Evolutionary conservation across 2,329 filamentous ascomycete species (phyloP), one percentile per base, ranked within the genome.

Genomic region (Celoporthe dispersa): DNA sequence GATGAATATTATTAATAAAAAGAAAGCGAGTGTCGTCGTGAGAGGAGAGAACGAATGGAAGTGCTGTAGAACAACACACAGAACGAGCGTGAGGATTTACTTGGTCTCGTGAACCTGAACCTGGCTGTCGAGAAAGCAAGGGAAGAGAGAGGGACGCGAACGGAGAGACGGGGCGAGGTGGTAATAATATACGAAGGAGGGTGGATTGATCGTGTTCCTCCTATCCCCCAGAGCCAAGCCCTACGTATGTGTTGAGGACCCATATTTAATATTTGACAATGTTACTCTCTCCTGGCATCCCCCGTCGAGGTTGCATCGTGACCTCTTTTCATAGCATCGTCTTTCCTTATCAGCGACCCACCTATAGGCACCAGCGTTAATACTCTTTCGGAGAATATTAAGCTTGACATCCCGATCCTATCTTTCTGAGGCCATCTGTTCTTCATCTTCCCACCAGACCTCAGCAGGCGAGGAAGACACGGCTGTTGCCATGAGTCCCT

Each of bases 201-300:
- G 44, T 2, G 44, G 44, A 9, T n/a, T n/a, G 19, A 48, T 48
- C 44, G 44, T 48, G 44, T 48, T 9, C 44, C 44, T 48, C 44
- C 19, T n/a, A 19, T 11, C 19, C 41, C 41, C 12, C 44, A n/a
- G 44, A 48, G 44, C 44, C 44, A 48, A 48, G 44, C 19, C 44
- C 44, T 48, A 7, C 19, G 22, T 9, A 19, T 48, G 44, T n/a
- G 53, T 19, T 8, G 19, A 8, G 53, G 53, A 57, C 28, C 53
- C 53, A 57, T 33, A n/a, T 31, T 57, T 57, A 57, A 57, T 8
- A 57, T 57, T 57, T 57, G 53, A 57, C 53, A 57, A 57, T 57
- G 53, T 19, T 31, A 31, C 14, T 57, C 53, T 57, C 12, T 28
- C 14, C 53, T 31, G 14, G 53, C 53, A 57, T 57, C 53, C 53